Evolutionary conservation across 1,284 basidiomycete genomes (phyloP).

Genomic region (Lignosus rhinocerotis): DNA sequence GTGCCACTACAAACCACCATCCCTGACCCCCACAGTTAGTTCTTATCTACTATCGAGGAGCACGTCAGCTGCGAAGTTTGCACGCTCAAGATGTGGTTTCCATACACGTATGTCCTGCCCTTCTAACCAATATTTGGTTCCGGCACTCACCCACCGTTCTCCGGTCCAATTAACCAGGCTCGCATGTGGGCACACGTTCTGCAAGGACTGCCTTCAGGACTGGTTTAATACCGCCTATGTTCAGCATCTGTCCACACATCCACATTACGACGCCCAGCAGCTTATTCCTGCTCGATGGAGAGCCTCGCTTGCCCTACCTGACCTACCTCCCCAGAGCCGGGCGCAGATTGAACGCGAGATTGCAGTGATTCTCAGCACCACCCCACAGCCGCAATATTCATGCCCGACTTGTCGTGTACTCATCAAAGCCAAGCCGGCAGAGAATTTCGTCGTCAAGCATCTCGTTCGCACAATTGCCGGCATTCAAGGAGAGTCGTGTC

Average conservation of each 20-base stretch:
- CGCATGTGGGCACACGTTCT: constrained; percentile 71
- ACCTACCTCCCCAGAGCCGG: constrained; percentile 24
- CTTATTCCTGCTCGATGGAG: constrained; percentile 17
- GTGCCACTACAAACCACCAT: no score
- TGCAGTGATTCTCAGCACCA: constrained; percentile 18
- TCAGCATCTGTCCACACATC: constrained; percentile 49
- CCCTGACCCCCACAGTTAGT: constrained; percentile 31
- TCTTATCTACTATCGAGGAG: constrained; percentile 50
- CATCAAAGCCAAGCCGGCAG: constrained; percentile 50
- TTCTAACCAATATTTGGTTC: constrained; percentile 1
- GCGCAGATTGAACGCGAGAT: constrained; percentile 27
- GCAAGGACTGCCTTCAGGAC: constrained; percentile 58
- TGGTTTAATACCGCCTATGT: constrained; percentile 61
- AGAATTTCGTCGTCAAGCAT: constrained; percentile 60
- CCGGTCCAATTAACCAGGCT: constrained; percentile 41
- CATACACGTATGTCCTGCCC: constrained; percentile 52
- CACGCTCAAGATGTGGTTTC: constrained; percentile 58
- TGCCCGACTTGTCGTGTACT: constrained; percentile 64
- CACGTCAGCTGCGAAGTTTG: constrained; percentile 63
- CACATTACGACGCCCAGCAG: constrained; percentile 41
- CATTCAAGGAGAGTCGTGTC: constrained; percentile 47
- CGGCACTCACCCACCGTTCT: constrained; percentile 4
- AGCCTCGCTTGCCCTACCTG: constrained; percentile 20
- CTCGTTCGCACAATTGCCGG: constrained; percentile 49
- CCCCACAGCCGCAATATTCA: constrained; percentile 50